Evolutionary conservation across 257 asterid species (phyloP), one percentile per base, ranked within the genome.

Genomic region (Solanum pinnatisectum): DNA sequence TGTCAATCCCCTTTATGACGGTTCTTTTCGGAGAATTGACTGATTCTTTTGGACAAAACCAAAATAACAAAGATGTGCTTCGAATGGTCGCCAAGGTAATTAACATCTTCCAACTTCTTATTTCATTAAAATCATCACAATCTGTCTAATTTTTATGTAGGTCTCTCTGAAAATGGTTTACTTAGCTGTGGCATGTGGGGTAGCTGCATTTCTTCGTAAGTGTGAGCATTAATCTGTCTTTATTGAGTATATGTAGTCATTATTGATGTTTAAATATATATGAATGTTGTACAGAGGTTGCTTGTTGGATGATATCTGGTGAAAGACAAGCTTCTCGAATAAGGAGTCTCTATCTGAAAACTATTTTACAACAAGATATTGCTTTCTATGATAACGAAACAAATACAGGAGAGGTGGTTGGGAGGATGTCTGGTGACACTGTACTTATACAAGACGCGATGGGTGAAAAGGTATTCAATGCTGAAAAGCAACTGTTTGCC

Each of bases 261-360:
- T 39, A 33, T 79, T 74, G 60, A 60, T 13, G 60, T 6, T 52
- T 30, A 11, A 79, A 70, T 83, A 15, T 49, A 35, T 12, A 32
- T 40, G 65, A 7, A 12, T 74, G 35, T 23, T 60, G 52, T 90
- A 40, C 89, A 96, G 99, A 96, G 98, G 94, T 96, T 88, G 82
- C 96, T 10, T 95, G 98, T 79, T 96, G 99, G 99, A 96, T 96
- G 98, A 91, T 96, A 87, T 94, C 97, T 0, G 99, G 99, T 67
- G 99, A 96, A 90, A 93, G 99, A 72, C 99, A 96, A 90, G 97
- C 98, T 8, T 95, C 96, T 3, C 86, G 98, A 72, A 94, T 96
- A 13, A 90, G 99, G 78, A 92, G 91, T 59, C 91, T 95, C 22
- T 96, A 96, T 71, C 89, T 96, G 12, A 93, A 88, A 84, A 93